Evolutionary conservation across 495 filamentous ascomycete genomes (phyloP), one percentile per base, ranked within the genome.

Genomic region (Wilcoxina mikolae): DNA sequence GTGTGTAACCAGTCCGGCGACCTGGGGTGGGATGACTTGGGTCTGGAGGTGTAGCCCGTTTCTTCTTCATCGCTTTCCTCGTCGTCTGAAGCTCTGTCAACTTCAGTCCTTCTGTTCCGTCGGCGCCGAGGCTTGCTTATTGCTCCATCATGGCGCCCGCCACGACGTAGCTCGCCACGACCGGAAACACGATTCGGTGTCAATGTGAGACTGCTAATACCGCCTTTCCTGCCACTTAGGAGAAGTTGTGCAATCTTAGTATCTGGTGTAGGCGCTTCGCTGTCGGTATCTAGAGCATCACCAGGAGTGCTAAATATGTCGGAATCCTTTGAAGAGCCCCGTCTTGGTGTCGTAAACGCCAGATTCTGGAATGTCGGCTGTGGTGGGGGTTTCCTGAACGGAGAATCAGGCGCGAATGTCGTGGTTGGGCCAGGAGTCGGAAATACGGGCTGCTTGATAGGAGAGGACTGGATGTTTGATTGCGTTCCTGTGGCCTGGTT

Each of bases 251-350:
- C 24, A 57, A 51, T 87, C 80, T 3, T 80, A 83, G 47, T 76
- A 78, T 58, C 84, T 85, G 54, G 76, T 77, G 57, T 85, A 80
- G 44, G 75, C 78, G 56, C 81, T 78, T 54, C 51, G 31, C 69
- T 72, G 61, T 73, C 72, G 3, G 9, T 33, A 22, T 41, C 44
- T 22, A 41, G 29, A 7, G 51, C 47, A 2, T 86, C 90, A 26
- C 71, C 70, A 26, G 75, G 73, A 7, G 85, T 84, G 58, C 25
- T 29, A 15, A 49, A 49, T 15, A 49, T 29, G 12, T 49, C 46
- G 24, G 46, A 49, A 25, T 49, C 46, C 27, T 49, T 49, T 3
- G 46, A 49, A 4, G 25, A 49, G 25, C 23, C 1, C 12, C 25
- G 22, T 27, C 46, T 9, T 15, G 46, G 46, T 27, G 49, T 52